Evolutionary conservation across 2,329 filamentous ascomycete species (phyloP).

Genomic region (Epichloe elymi): DNA sequence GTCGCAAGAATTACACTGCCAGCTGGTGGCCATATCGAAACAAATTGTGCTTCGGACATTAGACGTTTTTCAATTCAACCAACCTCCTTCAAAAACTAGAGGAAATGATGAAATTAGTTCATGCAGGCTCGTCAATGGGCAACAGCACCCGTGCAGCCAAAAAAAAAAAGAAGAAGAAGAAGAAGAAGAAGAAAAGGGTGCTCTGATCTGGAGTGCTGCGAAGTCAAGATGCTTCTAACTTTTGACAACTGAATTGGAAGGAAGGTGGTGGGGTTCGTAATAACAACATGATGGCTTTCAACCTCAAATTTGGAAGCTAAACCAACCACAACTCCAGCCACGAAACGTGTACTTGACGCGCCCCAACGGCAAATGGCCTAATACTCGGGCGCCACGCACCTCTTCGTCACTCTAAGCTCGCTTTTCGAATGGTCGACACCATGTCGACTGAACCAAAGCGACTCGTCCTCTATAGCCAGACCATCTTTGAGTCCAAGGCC

Average conservation of each 20-base stretch:
- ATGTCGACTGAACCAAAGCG: constrained; percentile 17
- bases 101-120: background rate
- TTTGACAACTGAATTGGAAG: background rate
- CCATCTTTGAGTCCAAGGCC: constrained; percentile 40
- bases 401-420: background rate
- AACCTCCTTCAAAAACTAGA: too few species aligned
- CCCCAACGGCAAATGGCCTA: background rate
- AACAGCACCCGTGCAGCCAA: background rate
- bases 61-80: background rate
- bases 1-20: background rate
- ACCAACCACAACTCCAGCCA: background rate
- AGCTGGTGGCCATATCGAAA: background rate
- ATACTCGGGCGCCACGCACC: background rate
- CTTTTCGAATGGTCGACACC: background rate
- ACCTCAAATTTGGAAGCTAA: background rate
- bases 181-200: background rate
- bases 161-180: background rate
- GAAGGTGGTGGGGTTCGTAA: background rate
- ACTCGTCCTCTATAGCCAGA: constrained; percentile 41
- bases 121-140: background rate
- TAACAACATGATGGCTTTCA: background rate
- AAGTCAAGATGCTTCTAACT: background rate
- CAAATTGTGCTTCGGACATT: background rate
- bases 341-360: background rate
- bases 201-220: background rate